Base-by-base conservation (phyloP, 441 rosid genomes). In the Aquilaria agallochum region DNA sequence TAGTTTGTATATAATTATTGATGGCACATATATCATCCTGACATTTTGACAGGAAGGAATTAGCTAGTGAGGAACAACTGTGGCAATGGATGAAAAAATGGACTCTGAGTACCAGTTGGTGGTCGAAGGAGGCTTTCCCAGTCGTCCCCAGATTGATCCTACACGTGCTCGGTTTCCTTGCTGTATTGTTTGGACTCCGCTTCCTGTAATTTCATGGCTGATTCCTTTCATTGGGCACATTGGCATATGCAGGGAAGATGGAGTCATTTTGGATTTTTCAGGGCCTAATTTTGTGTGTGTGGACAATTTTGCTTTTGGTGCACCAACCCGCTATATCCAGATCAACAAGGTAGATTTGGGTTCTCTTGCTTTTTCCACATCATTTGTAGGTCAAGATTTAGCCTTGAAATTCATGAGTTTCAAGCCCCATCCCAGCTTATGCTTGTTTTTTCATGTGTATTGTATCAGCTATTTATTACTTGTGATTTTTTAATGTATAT, bases 161-260 rank as follows among this genome's bases (percentile, higher is more conserved):
- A 74, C 47, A 58, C 80, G 80, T 72, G 76, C 73, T 0, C 68
- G 93, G 45, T 87, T 79, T 62, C 94, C 91, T 6, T 81, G 74
- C 72, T 83, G 95, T 81, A 74, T 87, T 61, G 89, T 87, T 13
- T 87, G 95, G 95, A 65, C 95, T 13, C 84, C 91, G 53, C 85
- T 87, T 53, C 87, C 91, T 2, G 80, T 87, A 58, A 74, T 84
- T 56, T 80, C 93, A 30, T 87, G 90, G 90, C 53, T 87, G 42
- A 54, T 87, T 70, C 90, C 90, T 67, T 87, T 87, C 76, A 70
- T 87, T 2, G 93, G 90, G 48, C 90, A 87, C 54, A 67, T 77
- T 12, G 94, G 87, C 33, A 87, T 84, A n/a, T 82, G 88, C 75
- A 73, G 87, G 71, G 88, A 87, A 78, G 88, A 87, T 69, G 94